phyloP scores from a whole-genome alignment of 176 grass and related monocot genomes.

The Luzula sylvatica region DNA sequence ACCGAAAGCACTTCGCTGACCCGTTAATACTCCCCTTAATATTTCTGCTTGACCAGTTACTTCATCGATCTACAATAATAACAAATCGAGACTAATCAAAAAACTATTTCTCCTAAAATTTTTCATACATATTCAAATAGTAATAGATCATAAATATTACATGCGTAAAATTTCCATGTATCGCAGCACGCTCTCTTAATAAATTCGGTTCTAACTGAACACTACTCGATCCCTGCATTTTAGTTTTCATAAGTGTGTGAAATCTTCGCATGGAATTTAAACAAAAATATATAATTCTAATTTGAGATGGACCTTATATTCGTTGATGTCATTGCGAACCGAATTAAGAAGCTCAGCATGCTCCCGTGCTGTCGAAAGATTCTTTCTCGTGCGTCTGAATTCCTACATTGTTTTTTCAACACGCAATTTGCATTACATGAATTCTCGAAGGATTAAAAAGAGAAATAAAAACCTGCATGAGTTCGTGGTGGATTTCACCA shows the following conservation, averaged over 20 bases:
- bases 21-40: conserved; percentile 20
- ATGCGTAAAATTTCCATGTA: conserved; percentile 41
- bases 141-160: neutral
- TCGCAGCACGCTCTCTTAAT: conserved; percentile 33
- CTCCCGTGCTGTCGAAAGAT: conserved; percentile 28
- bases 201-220: conserved; percentile 27
- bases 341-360: conserved; percentile 42
- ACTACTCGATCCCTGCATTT: conserved; percentile 11
- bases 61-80: conserved; percentile 28
- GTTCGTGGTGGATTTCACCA: conserved; percentile 33
- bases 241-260: neutral
- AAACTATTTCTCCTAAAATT: neutral
- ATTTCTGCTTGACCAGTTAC: conserved; percentile 34
- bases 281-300: neutral
- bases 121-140: neutral
- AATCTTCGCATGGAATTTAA: neutral
- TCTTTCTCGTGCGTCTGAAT: conserved; percentile 33
- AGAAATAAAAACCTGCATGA: conserved; percentile 20
- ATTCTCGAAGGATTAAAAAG: neutral
- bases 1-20: conserved; percentile 28
- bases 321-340: conserved; percentile 38
- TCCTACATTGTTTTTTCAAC: conserved; percentile 15
- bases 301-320: conserved; percentile 33
- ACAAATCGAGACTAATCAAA: neutral
- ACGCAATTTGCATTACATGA: neutral